Conservation (phyloP, 2,329 filamentous ascomycete genomes). For the Alternaria consortialis region DNA sequence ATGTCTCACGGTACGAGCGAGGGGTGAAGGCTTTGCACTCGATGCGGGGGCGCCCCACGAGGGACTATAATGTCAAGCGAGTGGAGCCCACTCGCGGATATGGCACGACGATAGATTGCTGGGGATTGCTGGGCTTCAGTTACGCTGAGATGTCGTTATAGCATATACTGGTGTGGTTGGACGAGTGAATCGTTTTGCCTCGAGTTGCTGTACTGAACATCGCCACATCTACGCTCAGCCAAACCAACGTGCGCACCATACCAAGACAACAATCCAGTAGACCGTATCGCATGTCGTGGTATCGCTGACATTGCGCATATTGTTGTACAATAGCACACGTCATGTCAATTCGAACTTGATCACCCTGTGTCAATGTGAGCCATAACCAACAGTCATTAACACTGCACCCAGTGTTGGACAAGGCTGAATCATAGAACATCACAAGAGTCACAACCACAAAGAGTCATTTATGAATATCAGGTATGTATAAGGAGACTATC, state of each 20-base stretch:
- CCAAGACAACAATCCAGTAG: neutral
- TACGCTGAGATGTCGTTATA: neutral
- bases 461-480: conserved; percentile 27
- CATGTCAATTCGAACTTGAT: neutral
- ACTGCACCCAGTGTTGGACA: neutral
- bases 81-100: neutral
- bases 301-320: neutral
- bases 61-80: neutral
- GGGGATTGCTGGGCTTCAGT: neutral
- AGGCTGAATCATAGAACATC: conserved; percentile 5
- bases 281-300: neutral
- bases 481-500: conserved; percentile 33
- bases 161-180: neutral
- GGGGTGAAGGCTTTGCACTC: too few species aligned
- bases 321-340: neutral
- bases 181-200: neutral
- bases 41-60: neutral
- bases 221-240: neutral
- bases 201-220: neutral
- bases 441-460: conserved; percentile 1
- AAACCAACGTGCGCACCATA: neutral
- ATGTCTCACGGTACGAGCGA: neutral
- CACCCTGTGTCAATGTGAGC: neutral
- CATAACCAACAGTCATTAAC: neutral
- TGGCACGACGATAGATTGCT: neutral